A percentile compares a stretch with the other conserved stretches of the same genome.
Evolutionary conservation across 257 asterid genomes (phyloP).

Genomic region (Jaltomata sinuosa): DNA sequence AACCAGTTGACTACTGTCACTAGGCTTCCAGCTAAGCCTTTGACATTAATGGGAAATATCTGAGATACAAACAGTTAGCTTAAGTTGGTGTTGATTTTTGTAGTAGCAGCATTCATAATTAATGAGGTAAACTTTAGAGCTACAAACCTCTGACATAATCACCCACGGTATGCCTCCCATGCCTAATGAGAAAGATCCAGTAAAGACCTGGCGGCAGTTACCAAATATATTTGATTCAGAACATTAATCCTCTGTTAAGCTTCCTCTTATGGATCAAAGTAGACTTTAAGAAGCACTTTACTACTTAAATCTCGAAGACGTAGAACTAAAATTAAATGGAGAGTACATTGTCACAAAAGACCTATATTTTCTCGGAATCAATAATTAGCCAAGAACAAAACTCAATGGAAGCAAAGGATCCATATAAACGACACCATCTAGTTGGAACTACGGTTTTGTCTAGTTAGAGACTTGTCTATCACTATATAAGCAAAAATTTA

Average conservation of each 20-base stretch:
- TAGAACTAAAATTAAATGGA: not conserved
- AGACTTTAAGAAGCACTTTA: not conserved
- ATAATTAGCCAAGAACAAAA: not conserved
- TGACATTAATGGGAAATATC: conserved; percentile 86
- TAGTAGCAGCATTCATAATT: not conserved
- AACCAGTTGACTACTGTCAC: conserved; percentile 84
- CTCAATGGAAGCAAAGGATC: not conserved
- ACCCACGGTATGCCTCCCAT: conserved; percentile 96
- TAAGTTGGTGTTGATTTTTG: not conserved
- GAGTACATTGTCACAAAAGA: not conserved
- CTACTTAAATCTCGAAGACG: not conserved
- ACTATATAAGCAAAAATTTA: not conserved
- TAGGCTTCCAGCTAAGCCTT: conserved; percentile 78
- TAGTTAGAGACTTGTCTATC: not conserved
- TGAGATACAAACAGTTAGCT: conserved; percentile 11
- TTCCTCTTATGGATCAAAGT: not conserved
- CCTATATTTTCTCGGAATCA: not conserved
- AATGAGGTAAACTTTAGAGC: not conserved
- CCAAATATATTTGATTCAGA: not conserved
- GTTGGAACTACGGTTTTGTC: not conserved
- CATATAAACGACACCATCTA: not conserved
- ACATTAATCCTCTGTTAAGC: not conserved
- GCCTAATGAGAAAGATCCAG: conserved; percentile 78
- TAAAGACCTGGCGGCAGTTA: conserved; percentile 38
- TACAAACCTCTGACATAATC: conserved; percentile 79